Percentiles rank a stretch among this genome's conserved stretches.
Evolutionary conservation across 1,139 yeast genomes (phyloP).

Genomic region (Wickerhamiella infanticola): DNA sequence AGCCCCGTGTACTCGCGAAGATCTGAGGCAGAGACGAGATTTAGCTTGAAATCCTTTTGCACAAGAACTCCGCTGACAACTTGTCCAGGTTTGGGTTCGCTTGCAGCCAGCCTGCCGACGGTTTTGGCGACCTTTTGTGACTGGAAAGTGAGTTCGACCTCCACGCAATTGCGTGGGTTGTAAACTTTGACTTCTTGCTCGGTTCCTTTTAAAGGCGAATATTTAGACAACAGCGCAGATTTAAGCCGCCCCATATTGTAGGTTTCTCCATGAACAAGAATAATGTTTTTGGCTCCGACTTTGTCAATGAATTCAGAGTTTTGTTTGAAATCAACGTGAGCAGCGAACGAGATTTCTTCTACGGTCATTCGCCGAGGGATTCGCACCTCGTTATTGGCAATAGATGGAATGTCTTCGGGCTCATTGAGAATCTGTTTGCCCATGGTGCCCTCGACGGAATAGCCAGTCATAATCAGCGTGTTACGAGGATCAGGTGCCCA

Average conservation of each 20-base stretch:
- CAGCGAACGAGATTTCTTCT: slow-evolving; percentile 97
- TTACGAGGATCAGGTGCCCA: slow-evolving; percentile 98
- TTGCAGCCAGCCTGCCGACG: slow-evolving; percentile 57
- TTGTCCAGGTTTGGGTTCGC: slow-evolving; percentile 23
- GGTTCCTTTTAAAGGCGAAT: slow-evolving; percentile 66
- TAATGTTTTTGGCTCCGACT: slow-evolving; percentile 62
- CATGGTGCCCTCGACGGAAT: slow-evolving; percentile 96
- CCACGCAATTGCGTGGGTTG: slow-evolving; percentile 86
- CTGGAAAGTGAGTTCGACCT: slow-evolving; percentile 57
- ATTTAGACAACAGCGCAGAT: slow-evolving; percentile 80
- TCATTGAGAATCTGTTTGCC: slow-evolving; percentile 80
- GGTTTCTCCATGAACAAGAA: slow-evolving; percentile 94
- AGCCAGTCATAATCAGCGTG: slow-evolving; percentile 80
- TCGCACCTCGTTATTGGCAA: slow-evolving; percentile 58
- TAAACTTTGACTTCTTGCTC: slow-evolving; percentile 84
- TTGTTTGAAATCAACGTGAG: slow-evolving; percentile 94
- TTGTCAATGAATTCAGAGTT: slow-evolving; percentile 80
- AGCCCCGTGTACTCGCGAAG: slow-evolving; percentile 78
- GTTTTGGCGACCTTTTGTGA: slow-evolving; percentile 81
- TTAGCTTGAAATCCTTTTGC: slow-evolving; percentile 79
- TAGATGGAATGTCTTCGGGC: slow-evolving; percentile 77
- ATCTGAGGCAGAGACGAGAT: slow-evolving; percentile 68
- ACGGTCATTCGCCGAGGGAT: slow-evolving; percentile 78
- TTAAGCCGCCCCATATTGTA: slow-evolving; percentile 96
- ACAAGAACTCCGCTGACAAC: slow-evolving; percentile 77